These are phyloP conservation scores for Hymenoscyphus repandus DNA, from an alignment of 2,329 filamentous ascomycete genomes.

Conservation along the genomic window DNA sequence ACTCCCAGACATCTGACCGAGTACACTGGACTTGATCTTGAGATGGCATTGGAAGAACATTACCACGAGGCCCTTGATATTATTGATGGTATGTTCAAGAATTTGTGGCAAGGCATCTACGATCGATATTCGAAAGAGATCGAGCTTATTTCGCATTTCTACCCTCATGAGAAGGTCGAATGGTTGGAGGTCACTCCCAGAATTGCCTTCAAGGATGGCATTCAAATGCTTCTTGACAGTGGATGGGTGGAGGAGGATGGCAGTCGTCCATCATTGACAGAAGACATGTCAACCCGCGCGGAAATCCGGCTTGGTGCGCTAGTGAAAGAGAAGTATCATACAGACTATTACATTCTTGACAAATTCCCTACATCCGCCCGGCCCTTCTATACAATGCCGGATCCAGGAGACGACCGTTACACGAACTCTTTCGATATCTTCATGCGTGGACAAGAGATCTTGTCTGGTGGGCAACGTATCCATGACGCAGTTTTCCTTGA, in stretches of 20 bases:
- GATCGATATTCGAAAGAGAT: constrained; percentile 65
- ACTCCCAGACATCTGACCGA: constrained; percentile 92
- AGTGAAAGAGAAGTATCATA: constrained; percentile 79
- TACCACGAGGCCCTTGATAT: constrained; percentile 82
- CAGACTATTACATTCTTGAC: constrained; percentile 91
- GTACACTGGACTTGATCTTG: constrained; percentile 86
- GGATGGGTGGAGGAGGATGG: constrained; percentile 76
- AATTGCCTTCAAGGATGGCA: constrained; percentile 72
- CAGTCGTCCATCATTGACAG: constrained; percentile 61
- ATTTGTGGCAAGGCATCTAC: constrained; percentile 69
- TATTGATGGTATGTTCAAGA: constrained; percentile 76
- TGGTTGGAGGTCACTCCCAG: constrained; percentile 83
- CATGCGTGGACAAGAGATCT: constrained; percentile 85
- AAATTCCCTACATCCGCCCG: constrained; percentile 82
- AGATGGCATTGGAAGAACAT: constrained; percentile 85
- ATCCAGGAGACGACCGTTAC: constrained; percentile 62
- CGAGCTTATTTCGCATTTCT: constrained; percentile 73
- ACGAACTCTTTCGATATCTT: constrained; percentile 97
- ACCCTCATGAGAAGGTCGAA: constrained; percentile 79
- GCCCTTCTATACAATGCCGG: constrained; percentile 88
- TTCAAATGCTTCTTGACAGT: constrained; percentile 74
- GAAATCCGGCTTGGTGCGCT: constrained; percentile 82
- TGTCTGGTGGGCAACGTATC: constrained; percentile 89
- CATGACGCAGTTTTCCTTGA: constrained; percentile 72
- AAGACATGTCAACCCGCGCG: constrained; percentile 79